Conservation (phyloP, 352 stramenopile species). For the Pythium grandisporangium region DNA sequence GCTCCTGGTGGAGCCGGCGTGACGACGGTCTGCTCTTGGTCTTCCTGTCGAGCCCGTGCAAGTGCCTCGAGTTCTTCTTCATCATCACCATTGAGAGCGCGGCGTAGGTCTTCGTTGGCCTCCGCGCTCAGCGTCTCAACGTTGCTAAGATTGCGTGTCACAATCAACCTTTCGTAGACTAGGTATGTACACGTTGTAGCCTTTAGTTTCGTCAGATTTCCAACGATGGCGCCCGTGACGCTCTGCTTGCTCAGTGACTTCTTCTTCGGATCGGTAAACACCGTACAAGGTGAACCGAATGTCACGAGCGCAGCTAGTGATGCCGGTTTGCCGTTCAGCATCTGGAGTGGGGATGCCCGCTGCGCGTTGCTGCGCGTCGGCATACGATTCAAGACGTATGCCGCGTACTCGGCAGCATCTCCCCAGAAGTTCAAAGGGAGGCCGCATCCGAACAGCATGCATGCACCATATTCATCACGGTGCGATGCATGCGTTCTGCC, state of each 20-base stretch:
- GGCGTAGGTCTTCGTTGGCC: constrained; percentile 1
- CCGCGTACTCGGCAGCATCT: constrained; percentile 3
- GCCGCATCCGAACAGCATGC: constrained; percentile 5
- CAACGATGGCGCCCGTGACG: neutral
- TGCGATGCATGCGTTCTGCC: constrained; percentile 2
- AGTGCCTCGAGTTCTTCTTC: neutral
- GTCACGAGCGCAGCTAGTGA: constrained; percentile 1
- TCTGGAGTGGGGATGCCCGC: constrained; percentile 2
- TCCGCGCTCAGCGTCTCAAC: constrained; percentile 2
- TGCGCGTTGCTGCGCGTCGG: constrained; percentile 1
- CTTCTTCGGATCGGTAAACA: constrained; percentile 2
- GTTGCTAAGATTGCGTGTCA: constrained; percentile 6
- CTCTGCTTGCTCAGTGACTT: constrained; percentile 1
- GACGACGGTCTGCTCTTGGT: no score
- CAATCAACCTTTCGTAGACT: neutral
- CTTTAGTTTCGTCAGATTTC: constrained; percentile 7
- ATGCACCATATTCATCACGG: constrained; percentile 3
- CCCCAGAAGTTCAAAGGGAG: constrained; percentile 8
- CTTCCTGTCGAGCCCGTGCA: neutral
- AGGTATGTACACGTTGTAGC: constrained; percentile 1
- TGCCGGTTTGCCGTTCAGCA: neutral
- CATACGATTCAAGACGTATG: constrained; percentile 7
- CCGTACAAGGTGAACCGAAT: constrained; percentile 4
- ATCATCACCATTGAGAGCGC: neutral
- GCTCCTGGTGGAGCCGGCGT: no score